These are phyloP conservation scores for Populus hybrid DNA, from an alignment of 441 rosid species.

Conservation along the genomic window DNA sequence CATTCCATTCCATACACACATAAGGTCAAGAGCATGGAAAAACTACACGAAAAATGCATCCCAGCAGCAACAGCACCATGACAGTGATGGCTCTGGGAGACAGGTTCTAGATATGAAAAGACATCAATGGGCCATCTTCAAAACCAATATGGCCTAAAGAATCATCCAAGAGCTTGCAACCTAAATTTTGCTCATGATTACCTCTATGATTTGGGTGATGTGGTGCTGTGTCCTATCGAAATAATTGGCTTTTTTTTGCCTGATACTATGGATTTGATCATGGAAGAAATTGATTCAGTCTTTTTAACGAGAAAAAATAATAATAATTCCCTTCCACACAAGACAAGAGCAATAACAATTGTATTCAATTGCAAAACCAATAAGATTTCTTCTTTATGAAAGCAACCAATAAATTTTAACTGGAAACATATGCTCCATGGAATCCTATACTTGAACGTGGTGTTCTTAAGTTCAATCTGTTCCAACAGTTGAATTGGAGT, in stretches of 20 bases:
- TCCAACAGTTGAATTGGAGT: too few species aligned
- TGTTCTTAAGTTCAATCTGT: not conserved
- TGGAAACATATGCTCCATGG: not conserved
- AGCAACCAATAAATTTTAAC: not conserved
- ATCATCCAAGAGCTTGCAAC: not conserved
- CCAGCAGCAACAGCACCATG: not conserved
- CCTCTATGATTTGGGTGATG: not conserved
- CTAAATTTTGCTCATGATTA: not conserved
- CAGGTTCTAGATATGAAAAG: slow-evolving; percentile 1
- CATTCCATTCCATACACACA: not conserved
- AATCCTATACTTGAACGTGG: not conserved
- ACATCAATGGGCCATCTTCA: slow-evolving; percentile 2
- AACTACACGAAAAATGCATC: not conserved
- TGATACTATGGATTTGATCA: not conserved
- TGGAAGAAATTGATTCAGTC: not conserved
- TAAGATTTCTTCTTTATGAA: not conserved
- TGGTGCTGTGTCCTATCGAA: not conserved
- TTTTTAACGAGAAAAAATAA: too few species aligned
- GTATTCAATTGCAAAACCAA: not conserved
- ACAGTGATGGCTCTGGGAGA: not conserved
- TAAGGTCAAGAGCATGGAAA: not conserved
- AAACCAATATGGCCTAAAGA: not conserved
- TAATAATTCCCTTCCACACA: not conserved
- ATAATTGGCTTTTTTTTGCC: not conserved
- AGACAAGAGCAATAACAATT: not conserved